These are phyloP conservation scores for Peronospora tabacina DNA, from an alignment of 352 stramenopile species.

Conservation along the genomic window DNA sequence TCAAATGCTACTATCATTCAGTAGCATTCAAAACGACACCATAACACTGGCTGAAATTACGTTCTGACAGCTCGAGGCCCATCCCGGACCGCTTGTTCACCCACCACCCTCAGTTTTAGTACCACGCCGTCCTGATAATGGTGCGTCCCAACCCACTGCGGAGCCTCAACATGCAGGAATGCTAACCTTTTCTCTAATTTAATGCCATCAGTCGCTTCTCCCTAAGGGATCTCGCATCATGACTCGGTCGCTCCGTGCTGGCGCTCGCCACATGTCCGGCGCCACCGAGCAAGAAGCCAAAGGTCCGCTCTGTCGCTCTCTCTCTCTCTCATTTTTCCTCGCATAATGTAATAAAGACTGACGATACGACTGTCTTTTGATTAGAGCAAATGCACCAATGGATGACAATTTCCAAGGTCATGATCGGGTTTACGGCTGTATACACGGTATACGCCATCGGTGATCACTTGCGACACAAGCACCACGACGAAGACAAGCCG, in stretches of 20 bases:
- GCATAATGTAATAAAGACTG: background rate
- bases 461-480: slow-evolving; percentile 50
- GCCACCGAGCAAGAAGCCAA: slow-evolving; percentile 78
- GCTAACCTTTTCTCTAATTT: background rate
- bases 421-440: slow-evolving; percentile 55
- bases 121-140: background rate
- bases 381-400: slow-evolving; percentile 80
- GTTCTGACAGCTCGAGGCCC: slow-evolving; percentile 3
- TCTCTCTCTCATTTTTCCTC: slow-evolving; percentile 1
- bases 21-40: background rate
- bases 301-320: too few species aligned
- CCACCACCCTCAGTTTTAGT: background rate
- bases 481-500: slow-evolving; percentile 53
- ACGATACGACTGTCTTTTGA: background rate
- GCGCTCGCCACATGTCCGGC: slow-evolving; percentile 69
- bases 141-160: background rate
- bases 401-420: slow-evolving; percentile 80
- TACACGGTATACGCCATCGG: slow-evolving; percentile 55
- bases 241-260: slow-evolving; percentile 45
- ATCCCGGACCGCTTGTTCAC: slow-evolving; percentile 17
- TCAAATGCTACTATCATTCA: too few species aligned
- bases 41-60: background rate
- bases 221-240: slow-evolving; percentile 48
- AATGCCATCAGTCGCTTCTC: slow-evolving; percentile 44
- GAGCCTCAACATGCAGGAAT: slow-evolving; percentile 1